Base-by-base conservation (phyloP, 2,329 filamentous ascomycete genomes). In the Ambrosiella cleistominuta region DNA sequence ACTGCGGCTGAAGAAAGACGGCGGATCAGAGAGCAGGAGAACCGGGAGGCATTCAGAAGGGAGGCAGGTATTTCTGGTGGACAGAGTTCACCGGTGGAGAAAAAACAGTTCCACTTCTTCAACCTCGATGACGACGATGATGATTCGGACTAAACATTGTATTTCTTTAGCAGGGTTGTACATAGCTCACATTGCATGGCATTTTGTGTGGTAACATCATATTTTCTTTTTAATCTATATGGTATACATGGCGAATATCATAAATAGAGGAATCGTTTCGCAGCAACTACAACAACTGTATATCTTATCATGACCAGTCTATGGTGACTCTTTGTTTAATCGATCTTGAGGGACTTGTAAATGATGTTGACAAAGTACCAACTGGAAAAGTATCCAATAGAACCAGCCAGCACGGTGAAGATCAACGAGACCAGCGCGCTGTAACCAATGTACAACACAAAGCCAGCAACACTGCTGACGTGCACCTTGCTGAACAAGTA, bases 331-430 rank as follows among this genome's bases (percentile, higher is more conserved):
- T 19, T 44, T 19, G 13, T 39, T 70, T 73, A 98, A 68, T 98
- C 93, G 63, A 98, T 89, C 76, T 98, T 98, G 74, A 98, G 95
- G n/a, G 90, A 96, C 27, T 82, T 75, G 70, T 98, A 98, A 62
- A 98, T 98, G 69, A 86, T 91, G 64, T 87, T 81, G 57, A 95
- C 85, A 68, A 98, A 98, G 68, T 85, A 79, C 88, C 90, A 97
- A 68, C 88, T 94, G 7, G 93, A 82, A 65, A 96, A 88, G 74
- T 93, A 96, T 58, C 93, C 93, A 68, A 98, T 97, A 0, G 91
- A 86, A 95, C 93, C 93, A 60, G 89, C 95, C 65, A 98, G 75
- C 62, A 98, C 85, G 66, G 94, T 96, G 67, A 96, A 93, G 63
- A 97, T 73, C 68, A 93, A 88, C 59, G 87, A 91, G 64, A 97